These are phyloP conservation scores for Abrus pulchellus DNA, from an alignment of 306 rosid genomes.

Conservation along the genomic window DNA sequence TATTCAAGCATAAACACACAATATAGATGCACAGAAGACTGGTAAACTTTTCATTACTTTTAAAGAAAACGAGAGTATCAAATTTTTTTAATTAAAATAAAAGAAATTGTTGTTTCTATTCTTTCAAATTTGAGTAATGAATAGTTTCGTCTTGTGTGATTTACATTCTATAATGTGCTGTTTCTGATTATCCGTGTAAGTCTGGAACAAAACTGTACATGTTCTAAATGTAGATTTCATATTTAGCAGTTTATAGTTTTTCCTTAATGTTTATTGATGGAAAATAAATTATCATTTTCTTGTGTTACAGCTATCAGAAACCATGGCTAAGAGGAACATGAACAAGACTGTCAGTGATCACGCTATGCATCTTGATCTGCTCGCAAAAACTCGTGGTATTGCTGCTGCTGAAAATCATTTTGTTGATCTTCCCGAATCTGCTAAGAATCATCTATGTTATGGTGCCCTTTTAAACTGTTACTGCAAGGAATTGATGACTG, in stretches of 20 bases:
- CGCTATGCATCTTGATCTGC: slow-evolving; percentile 87
- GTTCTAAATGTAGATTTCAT: not conserved
- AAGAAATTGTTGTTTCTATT: not conserved
- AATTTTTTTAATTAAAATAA: not conserved
- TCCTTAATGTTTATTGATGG: not conserved
- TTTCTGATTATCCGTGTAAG: not conserved
- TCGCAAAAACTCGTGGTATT: slow-evolving; percentile 80
- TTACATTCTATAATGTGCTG: not conserved
- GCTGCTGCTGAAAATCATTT: slow-evolving; percentile 82
- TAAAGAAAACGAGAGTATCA: slow-evolving; percentile 3
- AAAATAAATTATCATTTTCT: slow-evolving; percentile 3
- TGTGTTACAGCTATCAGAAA: slow-evolving; percentile 75
- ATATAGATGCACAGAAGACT: not conserved
- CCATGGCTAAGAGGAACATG: slow-evolving; percentile 82
- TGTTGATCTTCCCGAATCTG: slow-evolving; percentile 75
- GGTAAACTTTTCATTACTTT: not conserved
- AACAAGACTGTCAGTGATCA: slow-evolving; percentile 84
- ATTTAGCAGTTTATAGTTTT: not conserved
- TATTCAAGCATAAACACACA: not conserved
- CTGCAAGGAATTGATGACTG: slow-evolving; percentile 87
- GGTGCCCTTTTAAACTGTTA: slow-evolving; percentile 91
- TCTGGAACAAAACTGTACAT: not conserved
- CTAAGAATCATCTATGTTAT: slow-evolving; percentile 81
- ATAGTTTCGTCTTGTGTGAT: slow-evolving; percentile 8
- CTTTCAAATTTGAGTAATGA: slow-evolving; percentile 8